Evolutionary conservation across 1,284 basidiomycete species (phyloP).

Genomic region (Agaricales sp.): DNA sequence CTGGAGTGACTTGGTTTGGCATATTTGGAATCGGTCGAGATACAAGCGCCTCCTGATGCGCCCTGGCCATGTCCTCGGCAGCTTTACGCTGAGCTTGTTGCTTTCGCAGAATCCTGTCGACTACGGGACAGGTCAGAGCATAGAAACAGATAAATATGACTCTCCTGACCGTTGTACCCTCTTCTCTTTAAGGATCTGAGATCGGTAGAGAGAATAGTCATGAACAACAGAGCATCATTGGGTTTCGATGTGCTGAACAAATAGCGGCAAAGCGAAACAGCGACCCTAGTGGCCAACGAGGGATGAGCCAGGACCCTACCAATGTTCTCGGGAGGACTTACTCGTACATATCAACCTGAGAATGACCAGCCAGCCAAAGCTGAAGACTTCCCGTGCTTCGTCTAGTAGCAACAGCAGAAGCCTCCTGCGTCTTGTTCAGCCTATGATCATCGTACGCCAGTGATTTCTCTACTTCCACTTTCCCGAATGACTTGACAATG

Average conservation of each 20-base stretch:
- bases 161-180: slow-evolving; percentile 77
- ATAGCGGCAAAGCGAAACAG: slow-evolving; percentile 67
- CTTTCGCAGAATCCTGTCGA: slow-evolving; percentile 85
- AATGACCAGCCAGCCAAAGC: slow-evolving; percentile 66
- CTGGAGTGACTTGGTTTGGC: slow-evolving; percentile 5
- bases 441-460: slow-evolving; percentile 40
- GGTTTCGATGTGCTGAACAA: slow-evolving; percentile 68
- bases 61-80: slow-evolving; percentile 33
- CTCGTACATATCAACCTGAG: slow-evolving; percentile 89
- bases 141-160: slow-evolving; percentile 1
- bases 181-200: slow-evolving; percentile 76
- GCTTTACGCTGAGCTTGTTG: slow-evolving; percentile 69
- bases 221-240: slow-evolving; percentile 81
- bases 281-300: slow-evolving; percentile 40
- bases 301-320: too few species aligned
- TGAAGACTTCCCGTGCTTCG: slow-evolving; percentile 53
- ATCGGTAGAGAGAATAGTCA: slow-evolving; percentile 90
- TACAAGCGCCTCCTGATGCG: slow-evolving; percentile 14
- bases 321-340: slow-evolving; percentile 28
- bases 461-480: slow-evolving; percentile 50
- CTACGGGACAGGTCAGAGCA: slow-evolving; percentile 24
- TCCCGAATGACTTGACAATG: slow-evolving; percentile 57
- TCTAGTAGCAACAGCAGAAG: slow-evolving; percentile 66
- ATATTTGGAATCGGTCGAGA: not conserved
- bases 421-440: slow-evolving; percentile 47